Base-by-base conservation (phyloP, 2,329 filamentous ascomycete genomes). In the Aspergillus sp. region DNA sequence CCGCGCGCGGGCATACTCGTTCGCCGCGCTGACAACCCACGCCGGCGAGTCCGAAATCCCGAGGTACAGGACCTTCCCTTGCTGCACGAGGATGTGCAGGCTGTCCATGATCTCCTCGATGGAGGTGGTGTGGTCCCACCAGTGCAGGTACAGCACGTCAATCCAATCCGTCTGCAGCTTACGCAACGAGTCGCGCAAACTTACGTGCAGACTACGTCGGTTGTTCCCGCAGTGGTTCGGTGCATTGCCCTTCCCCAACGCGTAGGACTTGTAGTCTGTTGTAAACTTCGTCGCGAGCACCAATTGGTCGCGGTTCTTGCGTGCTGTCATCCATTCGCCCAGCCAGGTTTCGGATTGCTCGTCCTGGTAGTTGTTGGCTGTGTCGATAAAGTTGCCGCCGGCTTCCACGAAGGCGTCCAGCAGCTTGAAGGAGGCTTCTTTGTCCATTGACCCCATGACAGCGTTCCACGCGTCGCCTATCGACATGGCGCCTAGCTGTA, bases 361-460 rank as follows among this genome's bases (percentile, higher is more conserved):
- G 48, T 72, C 67, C 55, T 85, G 82, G 65, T 87, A 87, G 62
- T 82, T 82, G 67, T 81, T 84, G 48, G 82, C 59, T 0, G 82
- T 86, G 61, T 88, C 85, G 58, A 88, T 82, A 63, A 88, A 87
- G 66, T 88, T 88, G 27, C 85, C 84, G 3, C 81, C 81, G 0
- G 81, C 74, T 4, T 76, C 73, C 49, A 76, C 79, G 66, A 79
- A 87, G 59, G 76, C 79, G 57, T 88, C 83, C 6, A 88, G 73
- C 28, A 88, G 79, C 19, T 73, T 69, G 53, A 85, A 82, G 1
- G 78, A 73, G 1, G 75, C 75, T 43, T 78, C 71, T 59, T 86
- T 79, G 60, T 78, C 74, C 64, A 83, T 86, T 34, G 75, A 73
- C 30, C 85, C 85, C 76, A 88, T 78, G 44, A 71, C 72, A 42